Conservation (phyloP, 495 filamentous ascomycete species). For the Terfezia claveryi region DNA sequence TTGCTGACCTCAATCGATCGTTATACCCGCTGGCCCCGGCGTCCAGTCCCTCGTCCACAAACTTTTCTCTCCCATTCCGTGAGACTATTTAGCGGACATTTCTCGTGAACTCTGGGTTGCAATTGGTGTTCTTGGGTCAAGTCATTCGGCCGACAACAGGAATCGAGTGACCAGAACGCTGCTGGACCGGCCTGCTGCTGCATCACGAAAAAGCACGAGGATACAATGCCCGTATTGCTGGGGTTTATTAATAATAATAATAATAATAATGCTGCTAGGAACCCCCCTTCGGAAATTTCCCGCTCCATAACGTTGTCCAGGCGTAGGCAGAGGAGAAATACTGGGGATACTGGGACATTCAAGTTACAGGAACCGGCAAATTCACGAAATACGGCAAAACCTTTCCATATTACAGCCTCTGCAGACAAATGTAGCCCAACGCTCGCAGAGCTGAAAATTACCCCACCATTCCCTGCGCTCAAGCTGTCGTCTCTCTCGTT, state of each 20-base stretch:
- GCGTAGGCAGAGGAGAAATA: not conserved
- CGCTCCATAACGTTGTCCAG: not conserved
- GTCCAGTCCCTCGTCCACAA: too few relatives aligned
- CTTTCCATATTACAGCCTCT: not conserved
- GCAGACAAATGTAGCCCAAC: not conserved
- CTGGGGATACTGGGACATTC: too few relatives aligned
- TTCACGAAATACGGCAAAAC: not conserved
- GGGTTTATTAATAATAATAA: not conserved
- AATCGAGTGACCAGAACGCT: not conserved
- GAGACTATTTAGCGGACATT: too few relatives aligned
- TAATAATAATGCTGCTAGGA: not conserved
- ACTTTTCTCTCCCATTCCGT: too few relatives aligned
- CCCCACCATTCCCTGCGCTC: not conserved
- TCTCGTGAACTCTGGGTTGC: too few relatives aligned
- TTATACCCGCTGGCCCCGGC: too few relatives aligned
- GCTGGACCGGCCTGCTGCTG: not conserved
- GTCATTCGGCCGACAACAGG: too few relatives aligned
- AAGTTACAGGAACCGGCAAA: not conserved
- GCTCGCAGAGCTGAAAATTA: not conserved
- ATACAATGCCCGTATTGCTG: not conserved
- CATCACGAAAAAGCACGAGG: not conserved
- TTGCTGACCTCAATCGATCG: too few relatives aligned
- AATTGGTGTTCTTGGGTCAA: too few relatives aligned
- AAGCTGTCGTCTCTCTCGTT: not conserved
- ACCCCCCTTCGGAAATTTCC: not conserved